Evolutionary conservation across 2,329 filamentous ascomycete genomes (phyloP), one percentile per base, ranked within the genome.

Genomic region (Ceratocystis lukuohia): DNA sequence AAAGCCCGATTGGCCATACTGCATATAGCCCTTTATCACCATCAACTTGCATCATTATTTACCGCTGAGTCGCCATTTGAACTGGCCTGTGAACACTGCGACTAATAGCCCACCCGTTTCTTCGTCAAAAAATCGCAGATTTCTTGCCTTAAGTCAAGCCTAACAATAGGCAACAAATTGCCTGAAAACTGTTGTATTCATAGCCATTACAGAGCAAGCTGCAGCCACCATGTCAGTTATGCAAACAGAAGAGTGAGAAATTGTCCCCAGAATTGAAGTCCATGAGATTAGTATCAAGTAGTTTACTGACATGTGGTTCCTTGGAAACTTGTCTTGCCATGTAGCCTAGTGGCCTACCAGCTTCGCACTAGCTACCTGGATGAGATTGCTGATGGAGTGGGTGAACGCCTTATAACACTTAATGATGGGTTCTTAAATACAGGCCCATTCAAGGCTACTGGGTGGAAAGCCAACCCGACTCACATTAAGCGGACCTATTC

Each of bases 401-500:
- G 89, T 70, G 90, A 95, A 75, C 86, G 89, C 22, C 81, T 94
- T 50, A 89, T 95, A 73, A 90, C 86, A 48, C 82, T 95, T 69
- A 89, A 93, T 75, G 86, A 91, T 72, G 81, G 82, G 69, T 88
- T 92, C 72, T 80, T 94, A 69, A 92, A 91, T 73, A 88, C 89
- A 33, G 84, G 87, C 1, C 86, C 88, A 37, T 94, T 93, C 78
- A 91, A 91, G 75, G 85, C 88, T 62, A 88, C 89, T 68, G 90
- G 89, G 70, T 94, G 89, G 89, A 83, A 84, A 56, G 79, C 86
- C 62, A 89, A 88, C 72, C 83, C 86, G 8, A 82, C 86, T 20
- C 86, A 91, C 70, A 85, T 88, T 74, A 92, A 92, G 75, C 85
- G 89, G 71, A 92, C 88, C 61, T 88, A 95, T 75, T 94, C 89